phyloP scores from a whole-genome alignment of 2,329 filamentous ascomycete genomes.

The Pestalotiopsis sp. region DNA sequence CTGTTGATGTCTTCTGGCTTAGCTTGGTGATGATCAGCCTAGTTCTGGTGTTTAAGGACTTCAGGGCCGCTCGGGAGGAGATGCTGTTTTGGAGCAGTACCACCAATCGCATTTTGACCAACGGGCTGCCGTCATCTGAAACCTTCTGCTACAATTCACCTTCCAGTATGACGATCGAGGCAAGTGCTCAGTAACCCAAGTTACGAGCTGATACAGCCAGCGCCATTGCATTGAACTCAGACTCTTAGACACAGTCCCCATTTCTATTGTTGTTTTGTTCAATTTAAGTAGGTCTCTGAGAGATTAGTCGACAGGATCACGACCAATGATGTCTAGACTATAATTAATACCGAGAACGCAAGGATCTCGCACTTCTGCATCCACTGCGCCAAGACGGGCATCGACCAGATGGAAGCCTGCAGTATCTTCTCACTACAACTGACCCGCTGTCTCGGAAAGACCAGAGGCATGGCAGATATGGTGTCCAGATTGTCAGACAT shows the following conservation, averaged over 20 bases:
- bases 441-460: neutral
- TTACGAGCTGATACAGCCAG: neutral
- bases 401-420: neutral
- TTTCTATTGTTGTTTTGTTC: neutral
- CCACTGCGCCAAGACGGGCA: neutral
- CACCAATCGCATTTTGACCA: constrained; percentile 1
- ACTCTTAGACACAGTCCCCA: too few species aligned
- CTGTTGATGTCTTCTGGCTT: too few species aligned
- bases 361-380: neutral
- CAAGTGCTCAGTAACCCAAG: neutral
- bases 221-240: neutral
- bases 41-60: neutral
- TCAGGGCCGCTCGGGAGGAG: neutral
- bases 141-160: neutral
- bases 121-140: neutral
- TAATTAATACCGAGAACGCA: neutral
- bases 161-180: neutral
- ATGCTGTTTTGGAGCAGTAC: neutral
- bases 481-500: neutral
- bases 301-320: neutral
- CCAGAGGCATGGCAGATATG: neutral
- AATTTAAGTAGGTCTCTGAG: neutral
- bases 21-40: too few species aligned
- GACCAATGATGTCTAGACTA: neutral
- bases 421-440: neutral